Evolutionary conservation across 805 yeast species (phyloP).

Genomic region (Wickerhamomyces hampshirensis): DNA sequence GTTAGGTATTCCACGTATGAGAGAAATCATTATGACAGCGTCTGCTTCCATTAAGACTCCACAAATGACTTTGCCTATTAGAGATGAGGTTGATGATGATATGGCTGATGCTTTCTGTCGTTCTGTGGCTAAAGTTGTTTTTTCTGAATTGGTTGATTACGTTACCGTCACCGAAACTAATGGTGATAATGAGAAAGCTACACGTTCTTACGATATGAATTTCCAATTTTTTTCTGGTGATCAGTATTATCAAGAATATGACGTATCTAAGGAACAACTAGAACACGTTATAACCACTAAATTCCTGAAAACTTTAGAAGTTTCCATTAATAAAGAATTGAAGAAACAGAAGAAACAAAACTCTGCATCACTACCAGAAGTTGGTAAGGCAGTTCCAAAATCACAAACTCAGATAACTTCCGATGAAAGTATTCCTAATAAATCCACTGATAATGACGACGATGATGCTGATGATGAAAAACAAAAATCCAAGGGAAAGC

Average conservation of each 20-base stretch:
- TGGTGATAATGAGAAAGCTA: slow-evolving; percentile 47
- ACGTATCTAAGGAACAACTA: slow-evolving; percentile 73
- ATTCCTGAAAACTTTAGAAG: slow-evolving; percentile 69
- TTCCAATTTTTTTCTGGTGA: slow-evolving; percentile 68
- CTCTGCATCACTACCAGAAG: slow-evolving; percentile 49
- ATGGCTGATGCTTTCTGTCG: slow-evolving; percentile 92
- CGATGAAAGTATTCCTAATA: slow-evolving; percentile 28
- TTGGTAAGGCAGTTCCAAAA: slow-evolving; percentile 69
- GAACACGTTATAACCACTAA: slow-evolving; percentile 59
- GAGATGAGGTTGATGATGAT: slow-evolving; percentile 72
- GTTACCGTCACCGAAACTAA: slow-evolving; percentile 87
- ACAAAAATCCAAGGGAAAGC: slow-evolving; percentile 60
- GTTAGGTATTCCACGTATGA: slow-evolving; percentile 98
- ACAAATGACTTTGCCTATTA: slow-evolving; percentile 91
- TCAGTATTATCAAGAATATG: slow-evolving; percentile 87
- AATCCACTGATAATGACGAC: slow-evolving; percentile 39
- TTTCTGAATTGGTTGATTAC: slow-evolving; percentile 84
- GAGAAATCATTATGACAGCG: slow-evolving; percentile 99
- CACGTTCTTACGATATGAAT: slow-evolving; percentile 71
- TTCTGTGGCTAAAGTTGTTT: slow-evolving; percentile 74
- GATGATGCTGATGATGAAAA: slow-evolving; percentile 62
- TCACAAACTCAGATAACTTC: slow-evolving; percentile 41
- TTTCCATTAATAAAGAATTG: slow-evolving; percentile 71
- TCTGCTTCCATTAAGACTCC: slow-evolving; percentile 96
- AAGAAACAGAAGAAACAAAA: slow-evolving; percentile 65